phyloP scores from a whole-genome alignment of 2,329 filamentous ascomycete genomes.

The Pseudogymnoascus sp. region DNA sequence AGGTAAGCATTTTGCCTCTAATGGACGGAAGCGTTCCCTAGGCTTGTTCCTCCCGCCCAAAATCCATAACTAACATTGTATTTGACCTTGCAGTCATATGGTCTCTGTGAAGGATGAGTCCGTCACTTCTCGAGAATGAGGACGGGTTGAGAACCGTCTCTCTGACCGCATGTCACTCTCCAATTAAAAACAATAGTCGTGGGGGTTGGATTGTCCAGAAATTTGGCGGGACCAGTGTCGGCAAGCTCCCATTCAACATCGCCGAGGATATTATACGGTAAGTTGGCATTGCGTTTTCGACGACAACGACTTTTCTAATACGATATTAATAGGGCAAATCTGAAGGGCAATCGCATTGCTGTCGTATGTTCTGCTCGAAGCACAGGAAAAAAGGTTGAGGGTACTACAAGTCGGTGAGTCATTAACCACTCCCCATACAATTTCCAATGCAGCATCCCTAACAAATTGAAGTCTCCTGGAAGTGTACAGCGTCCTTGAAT shows the following conservation, averaged over 20 bases:
- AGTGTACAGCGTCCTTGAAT: slow-evolving; percentile 50
- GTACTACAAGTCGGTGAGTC: slow-evolving; percentile 87
- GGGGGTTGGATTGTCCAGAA: slow-evolving; percentile 79
- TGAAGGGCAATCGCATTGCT: slow-evolving; percentile 67
- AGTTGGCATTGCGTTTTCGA: slow-evolving; percentile 18
- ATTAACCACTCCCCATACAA: slow-evolving; percentile 6
- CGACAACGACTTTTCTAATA: slow-evolving; percentile 6
- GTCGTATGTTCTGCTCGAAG: slow-evolving; percentile 94
- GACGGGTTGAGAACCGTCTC: slow-evolving; percentile 4
- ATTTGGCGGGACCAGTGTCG: slow-evolving; percentile 90
- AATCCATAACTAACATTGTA: not conserved
- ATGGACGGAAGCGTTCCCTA: not conserved
- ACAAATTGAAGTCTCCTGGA: slow-evolving; percentile 39
- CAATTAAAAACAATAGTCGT: slow-evolving; percentile 27
- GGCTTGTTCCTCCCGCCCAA: not conserved
- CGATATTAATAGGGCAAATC: slow-evolving; percentile 40
- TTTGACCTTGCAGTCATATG: not conserved
- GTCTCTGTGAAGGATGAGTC: slow-evolving; percentile 10
- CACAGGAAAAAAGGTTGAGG: slow-evolving; percentile 87
- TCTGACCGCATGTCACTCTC: slow-evolving; percentile 6
- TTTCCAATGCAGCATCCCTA: not conserved
- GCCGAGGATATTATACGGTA: slow-evolving; percentile 63
- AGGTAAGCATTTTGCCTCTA: slow-evolving; percentile 7
- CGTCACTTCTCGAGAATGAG: slow-evolving; percentile 9
- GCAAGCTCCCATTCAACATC: slow-evolving; percentile 79